A percentile compares a stretch with the other conserved stretches of the same genome.
Evolutionary conservation across 2,329 filamentous ascomycete species (phyloP).

Genomic region (Exophiala mesophila): DNA sequence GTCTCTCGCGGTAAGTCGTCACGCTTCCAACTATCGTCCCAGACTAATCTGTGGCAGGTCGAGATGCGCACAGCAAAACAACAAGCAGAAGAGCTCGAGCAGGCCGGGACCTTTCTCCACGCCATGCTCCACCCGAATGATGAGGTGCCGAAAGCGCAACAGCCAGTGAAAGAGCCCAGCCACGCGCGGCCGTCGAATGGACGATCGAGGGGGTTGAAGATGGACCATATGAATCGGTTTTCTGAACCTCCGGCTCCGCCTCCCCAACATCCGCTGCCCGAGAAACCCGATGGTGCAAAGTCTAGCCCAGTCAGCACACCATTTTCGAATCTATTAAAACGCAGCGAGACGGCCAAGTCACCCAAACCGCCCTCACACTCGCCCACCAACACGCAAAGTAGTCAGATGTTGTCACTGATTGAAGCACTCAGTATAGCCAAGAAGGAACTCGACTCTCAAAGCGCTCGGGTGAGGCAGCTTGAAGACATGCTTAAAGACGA

Average conservation of each 20-base stretch:
- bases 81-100: conserved; percentile 77
- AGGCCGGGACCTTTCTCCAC: conserved; percentile 76
- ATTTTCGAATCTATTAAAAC: conserved; percentile 61
- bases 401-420: conserved; percentile 77
- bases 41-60: conserved; percentile 50
- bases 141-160: conserved; percentile 42
- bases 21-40: not conserved
- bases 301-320: conserved; percentile 42
- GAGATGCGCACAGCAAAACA: conserved; percentile 88
- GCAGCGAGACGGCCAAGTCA: conserved; percentile 66
- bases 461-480: conserved; percentile 70
- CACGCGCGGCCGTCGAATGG: conserved; percentile 44
- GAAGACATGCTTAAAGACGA: conserved; percentile 76
- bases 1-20: conserved; percentile 64
- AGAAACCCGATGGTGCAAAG: conserved; percentile 72
- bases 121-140: conserved; percentile 68
- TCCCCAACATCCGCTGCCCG: conserved; percentile 85
- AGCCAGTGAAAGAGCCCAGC: conserved; percentile 41
- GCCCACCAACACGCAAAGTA: conserved; percentile 51
- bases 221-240: conserved; percentile 77
- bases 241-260: conserved; percentile 90
- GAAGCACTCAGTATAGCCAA: conserved; percentile 80
- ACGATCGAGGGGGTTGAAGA: conserved; percentile 48
- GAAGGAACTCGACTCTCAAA: conserved; percentile 81
- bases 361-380: conserved; percentile 51